Evolutionary conservation across 345 rosid genomes (phyloP), one percentile per base, ranked within the genome.

Genomic region (Brassica carinata): DNA sequence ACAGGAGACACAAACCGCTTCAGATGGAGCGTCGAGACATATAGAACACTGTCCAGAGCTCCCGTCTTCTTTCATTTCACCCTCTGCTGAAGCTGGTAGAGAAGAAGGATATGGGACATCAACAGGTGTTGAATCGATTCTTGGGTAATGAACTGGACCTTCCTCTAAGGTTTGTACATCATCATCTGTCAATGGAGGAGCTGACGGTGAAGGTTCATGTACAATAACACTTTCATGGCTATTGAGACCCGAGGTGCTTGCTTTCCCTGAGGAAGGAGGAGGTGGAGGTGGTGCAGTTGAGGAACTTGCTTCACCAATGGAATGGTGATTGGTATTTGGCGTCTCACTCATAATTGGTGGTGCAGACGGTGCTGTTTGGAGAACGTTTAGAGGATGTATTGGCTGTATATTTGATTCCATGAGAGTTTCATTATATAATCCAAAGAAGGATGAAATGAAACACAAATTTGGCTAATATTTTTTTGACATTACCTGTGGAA

Each of bases 1-100:
- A 65, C 99, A 96, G 3, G 99, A 97, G 26, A 94, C 87, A 63
- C 98, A 96, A 10, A 91, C 99, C 1, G 94, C 99, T 77, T 96
- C 94, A 5, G 91, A 86, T 4, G 93, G 97, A 73, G 99, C 97
- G 80, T 96, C 99, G 75, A 94, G 83, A 86, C 99, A 94, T 77
- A 93, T 87, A 8, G 86, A 84, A 79, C 98, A 93, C 0, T 87
- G 76, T 43, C 93, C 85, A 74, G 84, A 72, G 51, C 70, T 79
- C 53, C 84, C 94, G 33, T 84, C 87, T 64, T 83, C 89, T 66
- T 85, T 89, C 83, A 48, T 78, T 76, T 85, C 86, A 65, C 64
- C 83, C 73, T 38, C n/a, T 77, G 53, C 29, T 85, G 89, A n/a
- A 36, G 73, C 69, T 67, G 62, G 73, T 58, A 65, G 55, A 36